Evolutionary conservation across 768 basidiomycete genomes (phyloP), one percentile per base, ranked within the genome.

Genomic region (Kondoa malvinella): DNA sequence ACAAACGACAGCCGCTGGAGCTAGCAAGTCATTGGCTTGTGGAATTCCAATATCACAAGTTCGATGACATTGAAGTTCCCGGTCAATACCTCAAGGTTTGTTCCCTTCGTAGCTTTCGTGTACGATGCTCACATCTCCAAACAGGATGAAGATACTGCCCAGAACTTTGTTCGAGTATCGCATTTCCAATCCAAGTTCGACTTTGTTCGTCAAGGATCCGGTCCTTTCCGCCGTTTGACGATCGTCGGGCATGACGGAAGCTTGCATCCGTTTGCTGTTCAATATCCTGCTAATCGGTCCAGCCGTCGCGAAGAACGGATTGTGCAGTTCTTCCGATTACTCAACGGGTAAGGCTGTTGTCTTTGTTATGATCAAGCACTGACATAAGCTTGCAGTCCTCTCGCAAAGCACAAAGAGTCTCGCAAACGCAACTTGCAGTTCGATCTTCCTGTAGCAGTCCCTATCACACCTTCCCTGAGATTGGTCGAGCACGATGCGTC

Each of bases 11-110:
- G 73, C 84, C 89, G 2, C 79, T 99, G 67, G 92, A 95, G 70
- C 80, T 85, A 61, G 80, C 89, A 57, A 91, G 89, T 71, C 91
- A 92, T 77, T 95, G 92, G 78, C 80, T 99, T 73, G 88, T 89
- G 4, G 95, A 97, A 77, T 99, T 97, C 81, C 94, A 97, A 72
- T 92, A 96, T 77, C 86, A 85, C 74, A 95, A 92, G 76, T 91
- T 94, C 63, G 95, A 97, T 71, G 94, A 99, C 71, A 89, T 99
- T 50, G 92, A 99, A 75, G 84, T 99, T 63, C 92, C 92, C n/a
- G 95, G 95, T 4, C 95, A 99, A 77, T 99, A 99, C 76, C 88
- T 91, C 0, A 89, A 96, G 83, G 92, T 88, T 66, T 73, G 79
- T 68, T 1, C 25, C 64, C 40, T 29, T 16, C n/a, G 16, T 58